A percentile compares a stretch with the other conserved stretches of the same genome.
Conservation (phyloP, 768 basidiomycete species). For the Boletus eberwhitei region DNA sequence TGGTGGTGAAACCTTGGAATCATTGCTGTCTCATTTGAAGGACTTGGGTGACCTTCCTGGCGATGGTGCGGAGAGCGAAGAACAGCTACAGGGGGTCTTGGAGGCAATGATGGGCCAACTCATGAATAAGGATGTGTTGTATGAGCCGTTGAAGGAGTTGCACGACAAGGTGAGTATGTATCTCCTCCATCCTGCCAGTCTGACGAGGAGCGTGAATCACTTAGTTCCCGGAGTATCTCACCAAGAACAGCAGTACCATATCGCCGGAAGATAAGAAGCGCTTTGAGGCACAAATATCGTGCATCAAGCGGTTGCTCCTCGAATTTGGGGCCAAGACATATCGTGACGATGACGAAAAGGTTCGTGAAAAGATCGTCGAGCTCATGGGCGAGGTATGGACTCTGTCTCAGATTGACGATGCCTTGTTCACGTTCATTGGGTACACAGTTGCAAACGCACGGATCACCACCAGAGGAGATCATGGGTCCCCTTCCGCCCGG, state of each 20-base stretch:
- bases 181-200: not conserved
- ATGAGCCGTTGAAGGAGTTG: conserved; percentile 83
- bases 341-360: conserved; percentile 49
- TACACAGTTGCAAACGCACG: conserved; percentile 58
- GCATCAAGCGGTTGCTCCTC: conserved; percentile 55
- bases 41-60: conserved; percentile 34
- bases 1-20: conserved; percentile 42
- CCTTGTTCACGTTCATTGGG: not conserved
- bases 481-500: conserved; percentile 83
- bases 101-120: conserved; percentile 54
- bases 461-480: conserved; percentile 74
- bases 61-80: conserved; percentile 39
- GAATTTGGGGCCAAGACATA: conserved; percentile 64
- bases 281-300: conserved; percentile 57
- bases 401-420: not conserved
- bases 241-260: conserved; percentile 50
- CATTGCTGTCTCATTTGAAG: conserved; percentile 47
- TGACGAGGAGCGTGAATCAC: conserved; percentile 14
- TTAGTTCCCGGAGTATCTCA: conserved; percentile 78
- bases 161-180: conserved; percentile 22
- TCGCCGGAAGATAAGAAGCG: conserved; percentile 57
- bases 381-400: conserved; percentile 69
- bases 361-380: conserved; percentile 49
- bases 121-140: conserved; percentile 46
- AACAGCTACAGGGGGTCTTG: conserved; percentile 61